Percentiles rank a stretch among this genome's conserved stretches.
Evolutionary conservation across 2,329 filamentous ascomycete species (phyloP).

Genomic region (Aureobasidium mangrovei): DNA sequence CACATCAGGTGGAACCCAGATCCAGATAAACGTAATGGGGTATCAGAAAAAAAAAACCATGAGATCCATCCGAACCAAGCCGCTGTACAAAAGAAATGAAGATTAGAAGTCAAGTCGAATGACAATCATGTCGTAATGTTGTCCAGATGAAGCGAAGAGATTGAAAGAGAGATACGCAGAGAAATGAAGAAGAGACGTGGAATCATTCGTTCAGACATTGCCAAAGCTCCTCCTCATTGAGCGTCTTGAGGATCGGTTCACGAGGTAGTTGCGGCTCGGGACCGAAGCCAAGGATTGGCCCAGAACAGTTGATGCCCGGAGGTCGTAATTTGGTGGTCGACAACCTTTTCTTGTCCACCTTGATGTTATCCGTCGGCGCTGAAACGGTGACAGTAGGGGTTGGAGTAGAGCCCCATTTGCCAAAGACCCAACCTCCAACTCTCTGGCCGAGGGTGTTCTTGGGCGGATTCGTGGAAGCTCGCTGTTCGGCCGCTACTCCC

Average conservation of each 20-base stretch:
- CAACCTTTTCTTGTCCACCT: slow-evolving; percentile 3
- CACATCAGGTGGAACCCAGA: neutral
- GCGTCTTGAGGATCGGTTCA: slow-evolving; percentile 47
- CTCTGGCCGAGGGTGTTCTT: slow-evolving; percentile 39
- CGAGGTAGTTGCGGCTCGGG: slow-evolving; percentile 46
- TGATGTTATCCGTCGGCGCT: slow-evolving; percentile 13
- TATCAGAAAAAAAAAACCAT: slow-evolving; percentile 2
- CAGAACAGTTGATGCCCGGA: slow-evolving; percentile 71
- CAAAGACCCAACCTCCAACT: slow-evolving; percentile 57
- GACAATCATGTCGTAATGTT: neutral
- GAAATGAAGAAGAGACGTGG: neutral
- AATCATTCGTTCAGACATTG: slow-evolving; percentile 46
- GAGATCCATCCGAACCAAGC: neutral
- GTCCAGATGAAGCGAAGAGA: neutral
- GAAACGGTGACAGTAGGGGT: slow-evolving; percentile 18
- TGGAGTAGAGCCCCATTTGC: slow-evolving; percentile 48
- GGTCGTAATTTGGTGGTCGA: slow-evolving; percentile 34
- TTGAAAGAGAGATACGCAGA: neutral
- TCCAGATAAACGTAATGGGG: slow-evolving; percentile 9
- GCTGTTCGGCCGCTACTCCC: slow-evolving; percentile 26
- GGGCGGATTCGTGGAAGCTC: slow-evolving; percentile 28
- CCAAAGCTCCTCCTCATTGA: slow-evolving; percentile 53
- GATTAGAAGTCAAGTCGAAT: neutral
- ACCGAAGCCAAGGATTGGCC: slow-evolving; percentile 63
- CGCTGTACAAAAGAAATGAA: slow-evolving; percentile 7